Conservation (phyloP, 2,329 filamentous ascomycete genomes). For the Tolypocladium guangdongense region DNA sequence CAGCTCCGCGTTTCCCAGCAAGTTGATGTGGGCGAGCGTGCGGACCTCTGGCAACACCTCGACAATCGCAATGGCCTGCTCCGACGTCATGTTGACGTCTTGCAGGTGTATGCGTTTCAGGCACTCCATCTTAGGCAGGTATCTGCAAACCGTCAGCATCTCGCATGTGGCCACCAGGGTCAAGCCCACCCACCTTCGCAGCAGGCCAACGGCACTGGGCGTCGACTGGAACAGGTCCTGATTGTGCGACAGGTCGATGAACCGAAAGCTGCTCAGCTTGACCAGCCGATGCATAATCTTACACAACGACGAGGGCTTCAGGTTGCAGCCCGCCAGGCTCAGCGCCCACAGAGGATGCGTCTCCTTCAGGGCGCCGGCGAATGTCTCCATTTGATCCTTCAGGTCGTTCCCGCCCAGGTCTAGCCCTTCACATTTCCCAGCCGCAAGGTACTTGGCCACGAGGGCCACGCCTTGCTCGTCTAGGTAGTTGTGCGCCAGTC, state of each 20-base stretch:
- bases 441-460: slow-evolving; percentile 64
- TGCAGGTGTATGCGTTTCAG: slow-evolving; percentile 80
- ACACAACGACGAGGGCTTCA: slow-evolving; percentile 62
- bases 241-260: slow-evolving; percentile 89
- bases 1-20: slow-evolving; percentile 71
- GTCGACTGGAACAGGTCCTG: slow-evolving; percentile 63
- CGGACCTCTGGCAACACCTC: slow-evolving; percentile 81
- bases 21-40: slow-evolving; percentile 72
- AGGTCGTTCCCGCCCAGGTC: slow-evolving; percentile 81
- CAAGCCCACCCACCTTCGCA: slow-evolving; percentile 53
- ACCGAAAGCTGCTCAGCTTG: slow-evolving; percentile 63
- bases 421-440: slow-evolving; percentile 72
- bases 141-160: slow-evolving; percentile 28
- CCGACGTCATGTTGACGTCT: slow-evolving; percentile 72
- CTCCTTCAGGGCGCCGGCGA: slow-evolving; percentile 41
- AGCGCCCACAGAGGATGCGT: slow-evolving; percentile 62
- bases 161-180: not conserved
- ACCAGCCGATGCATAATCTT: slow-evolving; percentile 64
- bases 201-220: slow-evolving; percentile 60
- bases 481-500: slow-evolving; percentile 73
- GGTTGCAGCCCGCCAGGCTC: slow-evolving; percentile 75
- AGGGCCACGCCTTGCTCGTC: slow-evolving; percentile 64
- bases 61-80: slow-evolving; percentile 82
- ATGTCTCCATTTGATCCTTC: slow-evolving; percentile 39
- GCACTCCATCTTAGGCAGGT: slow-evolving; percentile 65